Evolutionary conservation across 2,329 filamentous ascomycete genomes (phyloP).

Genomic region (Ophiostoma perfectum): DNA sequence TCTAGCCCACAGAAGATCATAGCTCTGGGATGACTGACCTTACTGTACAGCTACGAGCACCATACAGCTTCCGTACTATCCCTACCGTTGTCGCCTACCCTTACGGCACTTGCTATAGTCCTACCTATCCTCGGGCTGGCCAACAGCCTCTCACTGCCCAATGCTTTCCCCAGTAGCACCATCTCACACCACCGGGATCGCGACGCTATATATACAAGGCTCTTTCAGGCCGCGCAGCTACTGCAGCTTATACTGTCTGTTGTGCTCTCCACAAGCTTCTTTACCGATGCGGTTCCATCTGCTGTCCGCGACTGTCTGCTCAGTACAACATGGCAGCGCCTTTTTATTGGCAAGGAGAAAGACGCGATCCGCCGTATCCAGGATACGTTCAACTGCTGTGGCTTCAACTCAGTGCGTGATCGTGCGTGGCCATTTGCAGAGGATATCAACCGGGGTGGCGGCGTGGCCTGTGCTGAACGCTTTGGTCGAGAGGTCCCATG

Average conservation of each 20-base stretch:
- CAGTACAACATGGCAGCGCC: conserved; percentile 48
- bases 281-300: conserved; percentile 35
- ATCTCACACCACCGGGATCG: background rate
- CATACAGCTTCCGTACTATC: conserved; percentile 21
- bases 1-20: background rate
- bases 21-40: background rate
- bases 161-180: background rate
- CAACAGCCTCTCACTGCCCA: conserved; percentile 13
- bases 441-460: conserved; percentile 24
- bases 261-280: conserved; percentile 42
- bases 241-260: conserved; percentile 34
- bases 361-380: conserved; percentile 54
- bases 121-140: conserved; percentile 13
- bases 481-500: conserved; percentile 47
- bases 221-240: conserved; percentile 20
- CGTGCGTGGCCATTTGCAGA: conserved; percentile 57
- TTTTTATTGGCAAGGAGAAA: conserved; percentile 50
- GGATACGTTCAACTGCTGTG: conserved; percentile 62
- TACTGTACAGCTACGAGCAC: conserved; percentile 24
- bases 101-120: conserved; percentile 14
- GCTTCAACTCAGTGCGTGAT: conserved; percentile 52
- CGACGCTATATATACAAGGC: background rate
- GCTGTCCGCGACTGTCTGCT: conserved; percentile 46
- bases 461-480: conserved; percentile 38
- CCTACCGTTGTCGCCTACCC: conserved; percentile 24